phyloP scores from a whole-genome alignment of 2,329 filamentous ascomycete species.

The Penicillium janthinellum region DNA sequence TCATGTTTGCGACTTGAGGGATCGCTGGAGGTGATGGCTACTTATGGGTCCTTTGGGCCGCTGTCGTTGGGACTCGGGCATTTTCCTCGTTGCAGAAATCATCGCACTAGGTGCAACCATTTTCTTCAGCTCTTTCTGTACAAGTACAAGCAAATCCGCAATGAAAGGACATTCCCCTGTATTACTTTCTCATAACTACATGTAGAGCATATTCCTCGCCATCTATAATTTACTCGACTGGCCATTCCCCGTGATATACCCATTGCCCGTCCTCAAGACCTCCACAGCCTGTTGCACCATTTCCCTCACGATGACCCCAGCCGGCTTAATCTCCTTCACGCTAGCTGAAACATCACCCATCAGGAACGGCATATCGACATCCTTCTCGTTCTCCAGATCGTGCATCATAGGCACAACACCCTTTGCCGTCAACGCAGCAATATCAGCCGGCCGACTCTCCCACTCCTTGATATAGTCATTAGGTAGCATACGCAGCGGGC shows the following conservation, averaged over 20 bases:
- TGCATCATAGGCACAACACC: slow-evolving; percentile 80
- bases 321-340: slow-evolving; percentile 76
- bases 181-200: background rate
- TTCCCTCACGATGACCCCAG: slow-evolving; percentile 79
- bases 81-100: slow-evolving; percentile 14
- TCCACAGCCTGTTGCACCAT: slow-evolving; percentile 79
- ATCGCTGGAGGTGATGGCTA: background rate
- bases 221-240: slow-evolving; percentile 49
- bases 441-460: slow-evolving; percentile 74
- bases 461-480: slow-evolving; percentile 84
- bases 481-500: slow-evolving; percentile 75
- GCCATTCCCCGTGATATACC: slow-evolving; percentile 54
- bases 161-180: slow-evolving; percentile 16
- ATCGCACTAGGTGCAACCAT: slow-evolving; percentile 13
- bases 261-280: slow-evolving; percentile 63
- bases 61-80: background rate
- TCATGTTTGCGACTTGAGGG: background rate
- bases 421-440: slow-evolving; percentile 71
- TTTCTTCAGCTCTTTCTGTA: slow-evolving; percentile 26
- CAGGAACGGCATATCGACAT: slow-evolving; percentile 82
- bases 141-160: slow-evolving; percentile 33
- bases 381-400: slow-evolving; percentile 79
- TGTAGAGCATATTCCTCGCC: slow-evolving; percentile 3
- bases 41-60: no score
- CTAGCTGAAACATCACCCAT: slow-evolving; percentile 92